phyloP scores from a whole-genome alignment of 106 monocot species.

The Dendrobium catenatum region DNA sequence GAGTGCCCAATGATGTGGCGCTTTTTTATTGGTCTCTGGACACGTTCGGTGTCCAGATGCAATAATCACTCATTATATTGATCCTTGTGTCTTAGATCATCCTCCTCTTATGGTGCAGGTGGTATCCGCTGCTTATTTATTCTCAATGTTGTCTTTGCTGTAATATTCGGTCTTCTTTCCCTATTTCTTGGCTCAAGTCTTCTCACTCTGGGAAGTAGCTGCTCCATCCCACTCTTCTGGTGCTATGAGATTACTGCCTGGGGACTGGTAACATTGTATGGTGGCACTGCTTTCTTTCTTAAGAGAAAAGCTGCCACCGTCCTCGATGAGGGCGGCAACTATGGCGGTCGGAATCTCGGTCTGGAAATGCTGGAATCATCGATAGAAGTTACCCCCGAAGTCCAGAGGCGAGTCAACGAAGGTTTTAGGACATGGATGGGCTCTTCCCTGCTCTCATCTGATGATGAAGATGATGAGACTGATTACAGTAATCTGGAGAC shows the following conservation, averaged over 20 bases:
- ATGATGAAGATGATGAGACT: constrained; percentile 71
- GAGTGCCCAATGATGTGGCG: too few relatives aligned
- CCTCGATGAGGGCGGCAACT: constrained; percentile 47
- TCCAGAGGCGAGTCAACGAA: constrained; percentile 72
- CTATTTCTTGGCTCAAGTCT: constrained; percentile 87
- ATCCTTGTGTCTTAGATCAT: background rate
- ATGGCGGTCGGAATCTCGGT: constrained; percentile 37
- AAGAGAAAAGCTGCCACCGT: constrained; percentile 59
- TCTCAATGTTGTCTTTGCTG: constrained; percentile 67
- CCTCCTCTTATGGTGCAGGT: constrained; percentile 27
- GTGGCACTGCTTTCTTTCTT: constrained; percentile 72
- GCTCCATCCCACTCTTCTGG: constrained; percentile 87
- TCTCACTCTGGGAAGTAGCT: constrained; percentile 76
- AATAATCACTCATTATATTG: background rate
- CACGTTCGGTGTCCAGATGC: too few relatives aligned
- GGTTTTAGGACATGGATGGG: constrained; percentile 96
- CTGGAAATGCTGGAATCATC: constrained; percentile 70
- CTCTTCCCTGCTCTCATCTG: constrained; percentile 80
- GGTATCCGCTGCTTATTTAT: constrained; percentile 81
- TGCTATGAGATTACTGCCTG: constrained; percentile 81
- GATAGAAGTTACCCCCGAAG: constrained; percentile 46
- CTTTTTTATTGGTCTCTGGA: too few relatives aligned
- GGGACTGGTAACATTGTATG: constrained; percentile 69
- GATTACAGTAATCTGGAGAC: constrained; percentile 43
- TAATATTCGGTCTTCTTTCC: constrained; percentile 73